phyloP scores from a whole-genome alignment of 768 basidiomycete species.

The Mrakia gelida region DNA sequence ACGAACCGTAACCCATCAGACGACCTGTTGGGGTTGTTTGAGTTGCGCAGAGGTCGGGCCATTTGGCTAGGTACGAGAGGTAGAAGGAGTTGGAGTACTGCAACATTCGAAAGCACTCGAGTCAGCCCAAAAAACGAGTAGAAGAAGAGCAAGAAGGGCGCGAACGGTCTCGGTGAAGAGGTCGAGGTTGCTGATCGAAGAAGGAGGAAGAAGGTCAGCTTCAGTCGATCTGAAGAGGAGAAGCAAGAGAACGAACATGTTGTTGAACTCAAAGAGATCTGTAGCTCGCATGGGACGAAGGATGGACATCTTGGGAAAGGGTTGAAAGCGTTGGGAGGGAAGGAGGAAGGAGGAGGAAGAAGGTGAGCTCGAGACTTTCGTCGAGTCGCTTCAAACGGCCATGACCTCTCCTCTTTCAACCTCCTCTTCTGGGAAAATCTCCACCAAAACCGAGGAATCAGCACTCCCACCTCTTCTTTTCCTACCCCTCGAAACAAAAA shows the following conservation, averaged over 20 bases:
- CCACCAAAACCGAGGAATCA: too few species aligned
- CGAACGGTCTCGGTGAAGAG: slow-evolving; percentile 92
- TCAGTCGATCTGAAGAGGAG: background rate
- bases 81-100: slow-evolving; percentile 89
- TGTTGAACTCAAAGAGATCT: slow-evolving; percentile 90
- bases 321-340: background rate
- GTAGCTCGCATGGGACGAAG: slow-evolving; percentile 78
- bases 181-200: slow-evolving; percentile 74
- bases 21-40: slow-evolving; percentile 67
- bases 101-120: background rate
- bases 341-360: too few species aligned
- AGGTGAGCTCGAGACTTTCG: background rate
- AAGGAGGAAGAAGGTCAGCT: background rate
- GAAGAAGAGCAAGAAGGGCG: background rate
- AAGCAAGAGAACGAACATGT: slow-evolving; percentile 56
- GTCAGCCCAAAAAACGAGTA: background rate
- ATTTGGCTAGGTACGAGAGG: slow-evolving; percentile 76
- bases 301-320: slow-evolving; percentile 63
- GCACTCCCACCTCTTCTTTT: background rate
- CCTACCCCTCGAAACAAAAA: background rate
- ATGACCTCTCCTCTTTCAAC: background rate
- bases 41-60: slow-evolving; percentile 85
- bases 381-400: background rate
- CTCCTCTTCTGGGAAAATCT: background rate
- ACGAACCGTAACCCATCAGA: slow-evolving; percentile 89